Conservation (phyloP, 1,139 yeast species). For the Taphrina communis region DNA sequence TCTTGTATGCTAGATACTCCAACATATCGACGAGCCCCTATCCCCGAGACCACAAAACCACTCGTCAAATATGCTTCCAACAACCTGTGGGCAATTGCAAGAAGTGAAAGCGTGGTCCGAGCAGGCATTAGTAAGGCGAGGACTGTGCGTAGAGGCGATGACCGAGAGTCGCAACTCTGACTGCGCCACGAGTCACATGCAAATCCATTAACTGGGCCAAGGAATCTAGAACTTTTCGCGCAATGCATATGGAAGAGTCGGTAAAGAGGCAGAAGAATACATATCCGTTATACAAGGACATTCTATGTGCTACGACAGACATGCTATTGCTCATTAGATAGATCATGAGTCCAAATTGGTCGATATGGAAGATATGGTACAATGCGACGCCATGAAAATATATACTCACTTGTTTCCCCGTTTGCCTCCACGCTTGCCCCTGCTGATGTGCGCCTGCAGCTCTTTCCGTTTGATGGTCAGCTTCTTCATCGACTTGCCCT, state of each 20-base stretch:
- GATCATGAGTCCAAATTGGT: too few relatives aligned
- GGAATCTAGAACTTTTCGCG: neutral
- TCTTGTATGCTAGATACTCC: slow-evolving; percentile 33
- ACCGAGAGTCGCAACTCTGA: neutral
- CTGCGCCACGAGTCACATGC: slow-evolving; percentile 9
- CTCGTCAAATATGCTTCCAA: too few relatives aligned
- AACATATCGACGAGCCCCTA: slow-evolving; percentile 1
- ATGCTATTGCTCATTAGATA: too few relatives aligned
- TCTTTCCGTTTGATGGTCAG: slow-evolving; percentile 88
- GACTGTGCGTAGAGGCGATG: neutral
- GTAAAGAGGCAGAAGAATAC: too few relatives aligned
- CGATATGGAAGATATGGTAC: neutral
- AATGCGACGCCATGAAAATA: neutral
- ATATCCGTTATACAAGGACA: too few relatives aligned
- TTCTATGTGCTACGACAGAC: too few relatives aligned
- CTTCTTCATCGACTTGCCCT: slow-evolving; percentile 89
- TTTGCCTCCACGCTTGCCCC: slow-evolving; percentile 38
- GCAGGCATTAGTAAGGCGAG: too few relatives aligned
- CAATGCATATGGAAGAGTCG: too few relatives aligned
- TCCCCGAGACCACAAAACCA: too few relatives aligned
- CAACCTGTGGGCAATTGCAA: neutral
- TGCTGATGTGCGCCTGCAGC: slow-evolving; percentile 67
- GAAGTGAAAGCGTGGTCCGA: neutral
- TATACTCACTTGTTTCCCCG: slow-evolving; percentile 29
- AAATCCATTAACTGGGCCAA: too few relatives aligned